Base-by-base conservation (phyloP, 2,329 filamentous ascomycete species). In the Xylariales sp. region DNA sequence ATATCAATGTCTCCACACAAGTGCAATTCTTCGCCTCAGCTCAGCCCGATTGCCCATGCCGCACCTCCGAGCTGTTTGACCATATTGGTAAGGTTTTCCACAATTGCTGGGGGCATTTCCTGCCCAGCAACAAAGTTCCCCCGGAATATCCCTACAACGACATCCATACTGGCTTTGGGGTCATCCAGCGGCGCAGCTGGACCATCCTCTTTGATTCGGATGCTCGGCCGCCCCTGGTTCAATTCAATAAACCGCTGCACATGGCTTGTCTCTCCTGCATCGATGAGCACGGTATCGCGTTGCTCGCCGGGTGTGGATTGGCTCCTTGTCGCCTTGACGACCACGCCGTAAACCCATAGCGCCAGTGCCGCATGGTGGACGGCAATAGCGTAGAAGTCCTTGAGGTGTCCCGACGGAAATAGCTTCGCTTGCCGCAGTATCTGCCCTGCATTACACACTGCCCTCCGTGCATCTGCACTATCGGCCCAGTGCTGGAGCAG, bases 401-500 rank as follows among this genome's bases (percentile, higher is more conserved):
- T 74, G 4, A 86, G 57, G 10, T 73, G 66, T 0, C 70, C 67
- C 2, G 62, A 55, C 0, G 76, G 70, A 33, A 81, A 73, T 33
- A 61, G 43, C 49, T 71, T 74, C 2, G 79, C 81, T 28, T 75
- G 72, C 6, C 78, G 72, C 5, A 87, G 54, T 2, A 84, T 69
- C 55, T 85, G 83, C 0, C 79, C 82, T 1, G 83, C 83, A 47
- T 83, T 79, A 74, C 77, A 86, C 1, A 85, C 54, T 8, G 81
- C 76, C 43, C 75, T 72, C 19, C 80, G 68, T 6, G 78, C 72
- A 16, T 76, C 70, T 2, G 62, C 50, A 27, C 67, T 78, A 23
- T 67, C 65, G 1, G 68, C 69, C 81, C 81, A 85, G 18, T 76
- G 66, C 41, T 76, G 70, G 6, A 85, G 61, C 0, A 70, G 62